These are phyloP conservation scores for Botrytis squamosa DNA, from an alignment of 2,329 filamentous ascomycete genomes.

Conservation along the genomic window DNA sequence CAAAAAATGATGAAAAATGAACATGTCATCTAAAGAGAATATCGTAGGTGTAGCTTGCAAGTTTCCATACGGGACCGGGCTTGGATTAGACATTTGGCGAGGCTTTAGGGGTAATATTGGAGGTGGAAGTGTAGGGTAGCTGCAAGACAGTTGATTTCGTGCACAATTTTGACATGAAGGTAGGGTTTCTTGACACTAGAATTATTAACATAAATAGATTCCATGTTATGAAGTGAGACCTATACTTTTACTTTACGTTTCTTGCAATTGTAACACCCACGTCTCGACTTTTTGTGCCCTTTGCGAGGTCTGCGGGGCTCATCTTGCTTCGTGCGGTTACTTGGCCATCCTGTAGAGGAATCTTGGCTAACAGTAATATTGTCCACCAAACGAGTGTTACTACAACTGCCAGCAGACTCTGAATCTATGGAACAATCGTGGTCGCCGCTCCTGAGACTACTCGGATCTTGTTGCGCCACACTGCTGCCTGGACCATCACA, in stretches of 20 bases:
- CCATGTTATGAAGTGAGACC: background rate
- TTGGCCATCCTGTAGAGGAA: background rate
- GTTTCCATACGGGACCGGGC: background rate
- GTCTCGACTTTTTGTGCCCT: conserved; percentile 11
- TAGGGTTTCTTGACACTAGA: conserved; percentile 6
- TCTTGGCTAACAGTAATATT: background rate
- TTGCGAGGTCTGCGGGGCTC: background rate
- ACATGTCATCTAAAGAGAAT: conserved; percentile 7
- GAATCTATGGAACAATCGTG: background rate
- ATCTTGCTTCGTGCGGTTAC: background rate
- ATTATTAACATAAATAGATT: background rate
- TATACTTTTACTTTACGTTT: background rate
- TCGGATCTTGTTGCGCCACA: background rate
- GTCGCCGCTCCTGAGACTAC: background rate
- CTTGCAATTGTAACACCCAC: conserved; percentile 14
- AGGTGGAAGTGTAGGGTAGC: background rate
- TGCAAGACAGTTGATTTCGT: background rate
- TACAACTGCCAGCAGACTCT: background rate
- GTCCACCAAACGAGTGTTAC: background rate
- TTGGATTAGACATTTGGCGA: background rate
- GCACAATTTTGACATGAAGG: conserved; percentile 4
- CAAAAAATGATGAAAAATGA: conserved; percentile 11
- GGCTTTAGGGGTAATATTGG: background rate
- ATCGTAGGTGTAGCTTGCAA: background rate
- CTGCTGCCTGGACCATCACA: background rate